phyloP scores from a whole-genome alignment of 495 filamentous ascomycete species.

The Jackrogersella minutella region DNA sequence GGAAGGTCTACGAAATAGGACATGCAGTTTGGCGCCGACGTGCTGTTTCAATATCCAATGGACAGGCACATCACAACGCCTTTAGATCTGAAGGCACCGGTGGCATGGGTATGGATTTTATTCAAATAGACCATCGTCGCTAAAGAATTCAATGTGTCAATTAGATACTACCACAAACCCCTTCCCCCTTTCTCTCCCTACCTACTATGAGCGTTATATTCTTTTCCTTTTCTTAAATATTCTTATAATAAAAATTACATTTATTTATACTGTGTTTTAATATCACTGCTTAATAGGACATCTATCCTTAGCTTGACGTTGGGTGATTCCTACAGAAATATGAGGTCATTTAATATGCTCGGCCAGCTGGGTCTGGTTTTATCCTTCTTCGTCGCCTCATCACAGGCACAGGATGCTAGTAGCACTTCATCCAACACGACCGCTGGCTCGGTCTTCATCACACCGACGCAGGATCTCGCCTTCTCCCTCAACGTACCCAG shows the following conservation, averaged over 20 bases:
- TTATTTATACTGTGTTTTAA: constrained; percentile 19
- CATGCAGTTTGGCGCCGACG: constrained; percentile 18
- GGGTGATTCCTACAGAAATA: constrained; percentile 4
- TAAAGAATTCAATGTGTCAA: constrained; percentile 13
- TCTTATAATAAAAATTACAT: constrained; percentile 14
- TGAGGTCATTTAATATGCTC: constrained; percentile 31
- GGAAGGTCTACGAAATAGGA: neutral
- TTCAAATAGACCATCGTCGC: constrained; percentile 25
- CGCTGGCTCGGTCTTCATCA: constrained; percentile 48
- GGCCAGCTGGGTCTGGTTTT: constrained; percentile 36
- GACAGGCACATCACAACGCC: constrained; percentile 16
- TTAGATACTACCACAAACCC: neutral
- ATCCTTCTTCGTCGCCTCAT: constrained; percentile 20
- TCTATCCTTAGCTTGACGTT: neutral
- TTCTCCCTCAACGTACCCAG: constrained; percentile 57
- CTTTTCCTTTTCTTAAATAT: constrained; percentile 11
- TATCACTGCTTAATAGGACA: neutral
- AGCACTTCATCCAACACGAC: constrained; percentile 15
- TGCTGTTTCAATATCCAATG: constrained; percentile 15
- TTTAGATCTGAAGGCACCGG: neutral
- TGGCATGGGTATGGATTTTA: neutral
- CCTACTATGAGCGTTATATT: constrained; percentile 31
- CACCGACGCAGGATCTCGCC: constrained; percentile 48
- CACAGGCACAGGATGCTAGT: constrained; percentile 29
- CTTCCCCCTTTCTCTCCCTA: constrained; percentile 9